Percentiles rank a stretch among this genome's conserved stretches.
Evolutionary conservation across 176 grass and related monocot genomes (phyloP).

Genomic region (Alloteropsis semialata): DNA sequence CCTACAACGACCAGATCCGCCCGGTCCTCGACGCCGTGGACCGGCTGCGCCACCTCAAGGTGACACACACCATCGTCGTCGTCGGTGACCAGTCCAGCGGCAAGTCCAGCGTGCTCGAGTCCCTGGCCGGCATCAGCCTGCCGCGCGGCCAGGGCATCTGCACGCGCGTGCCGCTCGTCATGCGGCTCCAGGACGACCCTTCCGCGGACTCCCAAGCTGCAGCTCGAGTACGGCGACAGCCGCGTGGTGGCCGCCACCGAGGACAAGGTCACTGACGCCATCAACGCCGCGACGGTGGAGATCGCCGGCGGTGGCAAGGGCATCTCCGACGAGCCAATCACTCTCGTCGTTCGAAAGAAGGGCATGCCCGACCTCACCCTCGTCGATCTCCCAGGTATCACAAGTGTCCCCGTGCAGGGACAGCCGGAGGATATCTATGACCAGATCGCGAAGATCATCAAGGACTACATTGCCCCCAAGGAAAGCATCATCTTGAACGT

Average conservation of each 20-base stretch:
- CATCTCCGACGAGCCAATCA: slow-evolving; percentile 62
- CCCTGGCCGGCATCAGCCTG: slow-evolving; percentile 70
- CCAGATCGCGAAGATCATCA: slow-evolving; percentile 49
- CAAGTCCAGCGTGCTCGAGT: slow-evolving; percentile 67
- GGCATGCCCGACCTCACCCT: slow-evolving; percentile 61
- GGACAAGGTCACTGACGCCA: slow-evolving; percentile 26
- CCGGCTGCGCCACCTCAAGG: slow-evolving; percentile 61
- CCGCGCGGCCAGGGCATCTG: slow-evolving; percentile 78
- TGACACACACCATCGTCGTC: slow-evolving; percentile 62
- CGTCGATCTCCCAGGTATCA: slow-evolving; percentile 64
- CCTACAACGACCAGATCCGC: slow-evolving; percentile 57
- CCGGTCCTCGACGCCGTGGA: slow-evolving; percentile 58
- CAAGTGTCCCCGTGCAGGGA: slow-evolving; percentile 43
- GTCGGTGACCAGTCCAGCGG: slow-evolving; percentile 62
- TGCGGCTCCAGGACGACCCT: slow-evolving; percentile 60
- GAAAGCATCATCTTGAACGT: slow-evolving; percentile 80
- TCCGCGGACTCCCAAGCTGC: not conserved
- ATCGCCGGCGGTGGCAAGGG: slow-evolving; percentile 54
- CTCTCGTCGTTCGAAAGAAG: slow-evolving; percentile 46
- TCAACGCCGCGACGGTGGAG: slow-evolving; percentile 28
- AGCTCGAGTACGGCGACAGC: slow-evolving; percentile 46
- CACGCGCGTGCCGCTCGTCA: slow-evolving; percentile 72
- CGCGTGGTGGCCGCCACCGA: slow-evolving; percentile 40
- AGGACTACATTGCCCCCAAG: slow-evolving; percentile 35
- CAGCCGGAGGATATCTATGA: slow-evolving; percentile 63